Evolutionary conservation across 768 basidiomycete genomes (phyloP).

Genomic region (Naganishia randhawae): DNA sequence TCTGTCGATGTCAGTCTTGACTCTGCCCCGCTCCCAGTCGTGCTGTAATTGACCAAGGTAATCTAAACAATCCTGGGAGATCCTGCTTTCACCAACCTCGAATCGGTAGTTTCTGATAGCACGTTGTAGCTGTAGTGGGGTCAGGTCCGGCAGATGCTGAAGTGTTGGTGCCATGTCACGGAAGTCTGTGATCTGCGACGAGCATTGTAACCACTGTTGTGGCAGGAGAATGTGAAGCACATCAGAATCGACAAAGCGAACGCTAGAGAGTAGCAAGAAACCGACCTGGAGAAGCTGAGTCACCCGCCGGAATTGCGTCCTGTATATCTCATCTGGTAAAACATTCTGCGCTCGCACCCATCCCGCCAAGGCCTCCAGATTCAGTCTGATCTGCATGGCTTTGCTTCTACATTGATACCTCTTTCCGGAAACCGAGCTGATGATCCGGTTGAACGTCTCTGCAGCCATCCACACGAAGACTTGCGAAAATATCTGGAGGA

Average conservation of each 20-base stretch:
- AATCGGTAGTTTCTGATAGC: conserved; percentile 81
- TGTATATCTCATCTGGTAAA: conserved; percentile 72
- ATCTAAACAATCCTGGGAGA: conserved; percentile 93
- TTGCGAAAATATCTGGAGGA: conserved; percentile 90
- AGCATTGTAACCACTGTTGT: conserved; percentile 58
- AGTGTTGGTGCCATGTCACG: conserved; percentile 82
- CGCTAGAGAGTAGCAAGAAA: conserved; percentile 52
- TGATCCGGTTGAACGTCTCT: conserved; percentile 55
- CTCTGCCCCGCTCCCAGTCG: conserved; percentile 91
- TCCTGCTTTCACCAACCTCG: conserved; percentile 83
- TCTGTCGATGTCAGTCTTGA: conserved; percentile 79
- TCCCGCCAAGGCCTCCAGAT: conserved; percentile 77
- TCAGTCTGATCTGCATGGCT: conserved; percentile 84
- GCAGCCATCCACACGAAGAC: conserved; percentile 98
- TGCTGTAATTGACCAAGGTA: conserved; percentile 92
- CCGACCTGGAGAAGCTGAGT: conserved; percentile 59
- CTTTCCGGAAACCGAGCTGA: conserved; percentile 60
- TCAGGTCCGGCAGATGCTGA: conserved; percentile 77
- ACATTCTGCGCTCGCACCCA: conserved; percentile 69
- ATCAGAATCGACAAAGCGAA: no score
- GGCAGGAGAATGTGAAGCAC: background rate
- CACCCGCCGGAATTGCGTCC: conserved; percentile 73
- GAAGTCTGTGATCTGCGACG: conserved; percentile 84
- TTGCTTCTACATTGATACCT: conserved; percentile 87
- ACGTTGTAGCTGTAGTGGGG: conserved; percentile 93